phyloP scores from a whole-genome alignment of 208 protist species.

The Acanthamoeba castellanii region DNA sequence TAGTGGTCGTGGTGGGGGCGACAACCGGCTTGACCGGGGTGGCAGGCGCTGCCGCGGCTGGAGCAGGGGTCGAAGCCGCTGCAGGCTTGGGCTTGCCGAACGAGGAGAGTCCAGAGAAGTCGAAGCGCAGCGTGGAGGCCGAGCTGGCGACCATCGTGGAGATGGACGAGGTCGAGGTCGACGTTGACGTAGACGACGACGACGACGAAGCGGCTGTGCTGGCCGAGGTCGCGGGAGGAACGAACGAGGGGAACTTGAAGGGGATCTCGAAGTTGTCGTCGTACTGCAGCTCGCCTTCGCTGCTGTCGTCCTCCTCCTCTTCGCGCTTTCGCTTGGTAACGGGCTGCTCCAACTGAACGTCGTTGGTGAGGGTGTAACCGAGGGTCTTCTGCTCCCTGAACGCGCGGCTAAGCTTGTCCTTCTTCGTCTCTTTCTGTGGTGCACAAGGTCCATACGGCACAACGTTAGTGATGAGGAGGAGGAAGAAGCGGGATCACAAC shows the following conservation, averaged over 20 bases:
- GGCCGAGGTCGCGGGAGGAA: not conserved
- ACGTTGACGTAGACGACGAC: not conserved
- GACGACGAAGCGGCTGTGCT: not conserved
- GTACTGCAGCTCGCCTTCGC: constrained; percentile 36
- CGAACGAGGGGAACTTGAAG: constrained; percentile 9
- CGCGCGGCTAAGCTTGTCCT: constrained; percentile 66
- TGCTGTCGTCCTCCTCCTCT: constrained; percentile 8
- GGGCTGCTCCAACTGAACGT: constrained; percentile 42
- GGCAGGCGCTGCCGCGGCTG: not conserved
- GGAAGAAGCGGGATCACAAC: not conserved
- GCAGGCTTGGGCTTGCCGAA: constrained; percentile 45
- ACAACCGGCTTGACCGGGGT: not conserved
- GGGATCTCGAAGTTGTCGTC: constrained; percentile 66
- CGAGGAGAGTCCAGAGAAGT: constrained; percentile 46
- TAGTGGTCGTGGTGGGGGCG: not conserved
- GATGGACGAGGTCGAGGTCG: not conserved
- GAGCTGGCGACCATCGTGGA: constrained; percentile 11
- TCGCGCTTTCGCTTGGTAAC: constrained; percentile 5
- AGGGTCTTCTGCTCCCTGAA: constrained; percentile 69
- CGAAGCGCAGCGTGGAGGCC: not conserved
- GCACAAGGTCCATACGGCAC: not conserved
- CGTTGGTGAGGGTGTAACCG: constrained; percentile 48
- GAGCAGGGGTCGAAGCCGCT: not conserved
- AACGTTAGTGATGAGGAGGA: not conserved
- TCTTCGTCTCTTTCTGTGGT: constrained; percentile 63